These are phyloP conservation scores for Eimeria falciformis DNA, from an alignment of 169 alveolate species.

Conservation along the genomic window DNA sequence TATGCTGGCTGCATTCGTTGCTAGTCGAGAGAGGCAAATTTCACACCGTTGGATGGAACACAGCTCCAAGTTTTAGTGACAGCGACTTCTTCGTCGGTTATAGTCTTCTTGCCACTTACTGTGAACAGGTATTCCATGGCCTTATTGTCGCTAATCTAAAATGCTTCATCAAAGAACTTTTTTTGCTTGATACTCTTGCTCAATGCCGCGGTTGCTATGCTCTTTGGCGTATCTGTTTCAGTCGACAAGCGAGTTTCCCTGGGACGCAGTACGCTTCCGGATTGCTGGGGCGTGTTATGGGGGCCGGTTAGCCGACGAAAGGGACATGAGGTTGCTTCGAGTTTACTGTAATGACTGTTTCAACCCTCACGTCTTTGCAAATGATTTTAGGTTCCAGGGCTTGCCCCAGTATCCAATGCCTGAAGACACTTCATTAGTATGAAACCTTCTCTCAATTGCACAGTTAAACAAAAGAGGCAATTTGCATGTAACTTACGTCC, in stretches of 20 bases:
- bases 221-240: conserved; percentile 46
- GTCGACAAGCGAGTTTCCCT: conserved; percentile 89
- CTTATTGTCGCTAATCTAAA: conserved; percentile 59
- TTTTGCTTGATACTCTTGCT: background rate
- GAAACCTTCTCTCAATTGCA: background rate
- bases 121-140: conserved; percentile 86
- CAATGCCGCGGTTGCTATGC: background rate
- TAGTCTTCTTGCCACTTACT: conserved; percentile 92
- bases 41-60: conserved; percentile 98
- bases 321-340: conserved; percentile 92
- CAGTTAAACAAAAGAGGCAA: background rate
- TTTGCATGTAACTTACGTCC: background rate
- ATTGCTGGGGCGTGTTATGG: conserved; percentile 97
- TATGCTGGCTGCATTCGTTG: conserved; percentile 98
- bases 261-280: conserved; percentile 95
- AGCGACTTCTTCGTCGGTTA: conserved; percentile 97
- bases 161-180: background rate
- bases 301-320: conserved; percentile 96
- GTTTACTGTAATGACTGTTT: conserved; percentile 91
- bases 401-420: conserved; percentile 85
- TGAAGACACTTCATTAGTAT: conserved; percentile 83
- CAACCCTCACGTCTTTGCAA: conserved; percentile 87
- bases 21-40: conserved; percentile 97
- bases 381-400: conserved; percentile 79
- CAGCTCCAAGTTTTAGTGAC: conserved; percentile 97